These are phyloP conservation scores for Conticribra guillardii DNA, from an alignment of 108 stramenopile genomes.

Conservation along the genomic window DNA sequence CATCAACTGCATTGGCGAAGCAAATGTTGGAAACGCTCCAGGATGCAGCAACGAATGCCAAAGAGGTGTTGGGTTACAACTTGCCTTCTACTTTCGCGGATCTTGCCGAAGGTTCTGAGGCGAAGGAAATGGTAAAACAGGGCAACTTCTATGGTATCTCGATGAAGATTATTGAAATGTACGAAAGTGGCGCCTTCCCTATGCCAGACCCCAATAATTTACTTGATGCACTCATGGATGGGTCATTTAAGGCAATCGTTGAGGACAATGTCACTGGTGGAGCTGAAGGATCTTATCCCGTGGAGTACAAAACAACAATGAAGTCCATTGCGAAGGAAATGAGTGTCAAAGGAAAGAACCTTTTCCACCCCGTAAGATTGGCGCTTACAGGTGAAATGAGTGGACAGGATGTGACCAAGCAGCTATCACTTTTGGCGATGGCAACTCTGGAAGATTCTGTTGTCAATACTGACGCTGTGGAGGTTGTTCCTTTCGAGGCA, in stretches of 20 bases:
- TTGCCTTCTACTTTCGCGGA: conserved; percentile 72
- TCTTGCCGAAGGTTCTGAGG: conserved; percentile 67
- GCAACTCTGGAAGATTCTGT: conserved; percentile 62
- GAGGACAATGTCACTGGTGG: conserved; percentile 73
- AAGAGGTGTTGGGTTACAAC: conserved; percentile 81
- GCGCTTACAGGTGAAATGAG: conserved; percentile 96
- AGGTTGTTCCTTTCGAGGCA: conserved; percentile 61
- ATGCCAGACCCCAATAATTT: conserved; percentile 60
- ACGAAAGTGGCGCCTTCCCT: conserved; percentile 62
- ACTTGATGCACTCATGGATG: conserved; percentile 78
- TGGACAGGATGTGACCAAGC: conserved; percentile 97
- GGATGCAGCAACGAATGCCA: conserved; percentile 86
- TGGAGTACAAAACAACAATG: conserved; percentile 82
- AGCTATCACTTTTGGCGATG: conserved; percentile 79
- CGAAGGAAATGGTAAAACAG: conserved; percentile 73
- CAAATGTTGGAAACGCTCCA: conserved; percentile 92
- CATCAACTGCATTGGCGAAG: conserved; percentile 83
- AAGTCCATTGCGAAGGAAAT: conserved; percentile 87
- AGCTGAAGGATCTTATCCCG: conserved; percentile 55
- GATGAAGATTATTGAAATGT: conserved; percentile 54
- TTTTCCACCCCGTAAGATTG: conserved; percentile 94
- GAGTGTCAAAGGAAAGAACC: conserved; percentile 87
- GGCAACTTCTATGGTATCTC: conserved; percentile 84
- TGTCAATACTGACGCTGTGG: conserved; percentile 61
- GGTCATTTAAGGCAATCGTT: conserved; percentile 65